Base-by-base conservation (phyloP, 2,329 filamentous ascomycete species). In the Aureobasidium sp. region DNA sequence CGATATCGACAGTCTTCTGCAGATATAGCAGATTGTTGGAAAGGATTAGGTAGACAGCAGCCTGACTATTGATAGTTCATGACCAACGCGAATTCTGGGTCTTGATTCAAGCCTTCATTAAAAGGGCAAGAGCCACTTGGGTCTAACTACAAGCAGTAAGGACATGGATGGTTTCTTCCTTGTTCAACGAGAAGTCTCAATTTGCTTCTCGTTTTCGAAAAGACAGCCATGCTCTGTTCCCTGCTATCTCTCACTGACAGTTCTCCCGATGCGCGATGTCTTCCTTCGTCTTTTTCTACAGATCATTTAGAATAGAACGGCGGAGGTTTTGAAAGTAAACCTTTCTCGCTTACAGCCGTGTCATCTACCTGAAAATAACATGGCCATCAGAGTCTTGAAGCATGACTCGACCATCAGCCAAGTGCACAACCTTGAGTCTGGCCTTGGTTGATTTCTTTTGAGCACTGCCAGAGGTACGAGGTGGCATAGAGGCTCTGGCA, bases 1-100 rank as follows among this genome's bases (percentile, higher is more conserved):
- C 1, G 72, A 80, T 61, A 63, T 81, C 45, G 76, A 79, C 36
- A 37, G 41, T 39, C 54, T 62, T 21, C 14, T 53, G 14, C 49
- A 27, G 16, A 30, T 55, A 21, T 54, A 41, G 7, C 25, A 39
- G 36, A 21, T 25, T 41, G n/a, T 25, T 10, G 34, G 27, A 10
- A 21, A 21, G 11, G n/a, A 29, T 29, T n/a, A 30, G 14, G n/a
- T 48, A n/a, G 14, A 30, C 32, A n/a, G 27, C 41, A 34, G 21
- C 27, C 16, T 16, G 34, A 27, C 7, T 16, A 32, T 30, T 27
- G 9, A 32, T 30, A 16, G 9, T 7, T 39, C 13, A 37, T 32
- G 9, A 32, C 25, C 42, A 14, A 42, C 10, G 27, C 27, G 11
- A 48, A 27, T 44, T 13, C 13, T 11, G 41, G 25, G 3, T 11